phyloP scores from a whole-genome alignment of 164 flowering plant genomes.

The Sextonia rubra region DNA sequence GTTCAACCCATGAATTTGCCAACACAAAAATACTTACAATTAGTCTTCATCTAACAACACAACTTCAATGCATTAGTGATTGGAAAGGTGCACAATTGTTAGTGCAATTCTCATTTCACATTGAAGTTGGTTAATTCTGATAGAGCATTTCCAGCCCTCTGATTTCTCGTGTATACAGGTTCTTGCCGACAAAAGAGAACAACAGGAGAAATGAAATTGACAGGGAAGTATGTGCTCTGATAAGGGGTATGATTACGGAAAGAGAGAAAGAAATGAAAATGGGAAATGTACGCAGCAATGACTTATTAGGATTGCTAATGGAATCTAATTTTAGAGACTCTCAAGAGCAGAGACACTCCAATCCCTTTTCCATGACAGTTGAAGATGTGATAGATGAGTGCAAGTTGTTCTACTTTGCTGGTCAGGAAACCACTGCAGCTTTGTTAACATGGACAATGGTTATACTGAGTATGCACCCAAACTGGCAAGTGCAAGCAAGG shows the following conservation, averaged over 20 bases:
- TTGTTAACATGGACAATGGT: conserved; percentile 12
- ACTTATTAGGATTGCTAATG: conserved; percentile 37
- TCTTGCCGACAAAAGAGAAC: conserved; percentile 45
- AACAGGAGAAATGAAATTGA: conserved; percentile 31
- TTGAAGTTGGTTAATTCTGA: background rate
- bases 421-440: conserved; percentile 10
- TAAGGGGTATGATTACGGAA: conserved; percentile 28
- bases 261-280: conserved; percentile 22
- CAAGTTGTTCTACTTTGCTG: conserved; percentile 13
- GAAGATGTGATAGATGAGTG: conserved; percentile 12
- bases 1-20: no score
- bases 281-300: conserved; percentile 23
- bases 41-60: no score
- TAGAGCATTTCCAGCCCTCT: background rate
- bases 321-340: conserved; percentile 31
- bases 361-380: conserved; percentile 24
- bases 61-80: no score
- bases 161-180: conserved; percentile 19
- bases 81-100: no score
- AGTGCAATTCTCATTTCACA: background rate
- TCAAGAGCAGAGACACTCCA: conserved; percentile 19
- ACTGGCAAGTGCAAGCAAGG: conserved; percentile 10
- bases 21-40: no score
- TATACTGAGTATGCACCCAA: conserved; percentile 6
- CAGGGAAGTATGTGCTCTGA: conserved; percentile 16